These are phyloP conservation scores for Penicillium turbatum DNA, from an alignment of 495 filamentous ascomycete species.

Conservation along the genomic window DNA sequence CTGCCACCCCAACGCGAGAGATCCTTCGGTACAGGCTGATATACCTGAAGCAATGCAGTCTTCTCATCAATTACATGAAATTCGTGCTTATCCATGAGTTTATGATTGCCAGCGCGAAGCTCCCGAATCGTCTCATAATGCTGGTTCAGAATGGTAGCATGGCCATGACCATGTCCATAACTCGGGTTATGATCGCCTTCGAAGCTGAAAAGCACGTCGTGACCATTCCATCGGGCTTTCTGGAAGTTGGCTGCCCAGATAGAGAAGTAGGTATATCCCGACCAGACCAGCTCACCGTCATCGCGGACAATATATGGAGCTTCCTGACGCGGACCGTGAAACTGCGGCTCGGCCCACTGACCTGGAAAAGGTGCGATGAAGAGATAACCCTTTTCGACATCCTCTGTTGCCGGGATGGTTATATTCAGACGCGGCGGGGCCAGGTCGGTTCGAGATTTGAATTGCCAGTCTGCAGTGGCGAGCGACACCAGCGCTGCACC, in stretches of 20 bases:
- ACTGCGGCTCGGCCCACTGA: slow-evolving; percentile 24
- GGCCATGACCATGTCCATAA: slow-evolving; percentile 52
- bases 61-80: slow-evolving; percentile 46
- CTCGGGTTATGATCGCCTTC: slow-evolving; percentile 51
- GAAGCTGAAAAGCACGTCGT: slow-evolving; percentile 50
- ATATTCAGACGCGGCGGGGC: slow-evolving; percentile 53
- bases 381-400: slow-evolving; percentile 50
- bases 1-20: slow-evolving; percentile 35
- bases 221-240: slow-evolving; percentile 45
- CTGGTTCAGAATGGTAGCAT: slow-evolving; percentile 48
- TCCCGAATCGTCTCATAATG: slow-evolving; percentile 52
- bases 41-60: slow-evolving; percentile 39
- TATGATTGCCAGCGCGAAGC: slow-evolving; percentile 49
- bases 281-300: slow-evolving; percentile 53
- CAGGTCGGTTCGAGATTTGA: slow-evolving; percentile 52
- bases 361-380: slow-evolving; percentile 54
- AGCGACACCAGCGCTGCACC: slow-evolving; percentile 24
- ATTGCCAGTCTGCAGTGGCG: slow-evolving; percentile 50
- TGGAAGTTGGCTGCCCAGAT: slow-evolving; percentile 51
- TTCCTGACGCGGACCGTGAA: slow-evolving; percentile 51
- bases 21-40: slow-evolving; percentile 35
- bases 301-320: slow-evolving; percentile 53
- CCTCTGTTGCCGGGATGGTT: slow-evolving; percentile 47
- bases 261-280: slow-evolving; percentile 50
- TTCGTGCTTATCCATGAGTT: slow-evolving; percentile 51